A percentile compares a stretch with the other conserved stretches of the same genome.
These are phyloP conservation scores for Saccharomycopsis sp. DNA, from an alignment of 805 yeast species.

Conservation along the genomic window DNA sequence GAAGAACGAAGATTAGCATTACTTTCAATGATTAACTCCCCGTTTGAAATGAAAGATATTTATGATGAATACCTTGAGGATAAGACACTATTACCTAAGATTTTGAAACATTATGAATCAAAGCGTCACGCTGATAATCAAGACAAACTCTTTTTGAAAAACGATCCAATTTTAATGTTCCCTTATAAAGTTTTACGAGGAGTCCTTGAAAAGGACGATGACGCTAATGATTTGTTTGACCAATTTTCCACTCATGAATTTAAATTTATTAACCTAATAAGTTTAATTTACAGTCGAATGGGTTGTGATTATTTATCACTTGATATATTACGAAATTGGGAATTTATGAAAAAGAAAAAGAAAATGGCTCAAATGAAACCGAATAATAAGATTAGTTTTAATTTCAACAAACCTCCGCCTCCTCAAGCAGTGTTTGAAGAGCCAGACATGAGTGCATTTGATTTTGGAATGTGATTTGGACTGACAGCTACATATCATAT, in stretches of 20 bases:
- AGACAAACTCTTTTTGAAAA: conserved; percentile 45
- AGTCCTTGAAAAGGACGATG: conserved; percentile 37
- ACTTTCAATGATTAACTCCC: conserved; percentile 57
- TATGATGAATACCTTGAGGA: no score
- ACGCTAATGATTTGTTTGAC: conserved; percentile 16
- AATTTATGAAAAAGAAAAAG: conserved; percentile 31
- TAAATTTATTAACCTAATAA: conserved; percentile 52
- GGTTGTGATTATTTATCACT: conserved; percentile 82
- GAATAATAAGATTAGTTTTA: not conserved
- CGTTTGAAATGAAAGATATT: conserved; percentile 26
- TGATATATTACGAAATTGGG: conserved; percentile 61
- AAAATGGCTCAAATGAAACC: no score
- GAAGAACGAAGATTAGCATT: conserved; percentile 45
- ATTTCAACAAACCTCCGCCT: conserved; percentile 29
- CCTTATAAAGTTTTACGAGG: conserved; percentile 57
- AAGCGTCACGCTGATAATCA: conserved; percentile 20
- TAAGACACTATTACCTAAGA: not conserved
- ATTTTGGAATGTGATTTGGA: conserved; percentile 31
- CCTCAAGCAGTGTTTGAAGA: conserved; percentile 47
- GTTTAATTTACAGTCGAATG: conserved; percentile 71
- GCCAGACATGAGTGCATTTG: conserved; percentile 65
- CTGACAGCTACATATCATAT: no score
- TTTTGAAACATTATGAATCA: not conserved
- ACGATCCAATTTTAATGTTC: conserved; percentile 75
- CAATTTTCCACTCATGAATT: conserved; percentile 45